Conservation (phyloP, 306 rosid species). For the Acacia confusa region DNA sequence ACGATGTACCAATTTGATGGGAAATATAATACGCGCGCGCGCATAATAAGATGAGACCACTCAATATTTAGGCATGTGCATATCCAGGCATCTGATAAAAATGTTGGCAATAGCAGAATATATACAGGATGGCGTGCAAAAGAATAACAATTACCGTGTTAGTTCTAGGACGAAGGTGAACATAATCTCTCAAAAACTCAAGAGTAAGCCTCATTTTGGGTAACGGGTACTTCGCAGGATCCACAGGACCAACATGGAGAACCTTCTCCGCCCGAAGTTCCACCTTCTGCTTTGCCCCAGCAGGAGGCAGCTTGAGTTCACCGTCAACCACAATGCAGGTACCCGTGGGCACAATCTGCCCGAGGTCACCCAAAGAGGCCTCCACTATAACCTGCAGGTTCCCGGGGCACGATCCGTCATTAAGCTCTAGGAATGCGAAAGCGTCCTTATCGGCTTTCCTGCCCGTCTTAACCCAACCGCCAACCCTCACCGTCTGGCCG, state of each 20-base stretch:
- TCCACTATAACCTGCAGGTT: conserved; percentile 87
- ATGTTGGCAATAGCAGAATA: neutral
- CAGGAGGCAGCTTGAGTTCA: conserved; percentile 72
- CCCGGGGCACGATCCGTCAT: conserved; percentile 82
- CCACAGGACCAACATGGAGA: conserved; percentile 80
- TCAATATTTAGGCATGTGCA: neutral
- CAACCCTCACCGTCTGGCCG: conserved; percentile 56
- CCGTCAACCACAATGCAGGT: conserved; percentile 81
- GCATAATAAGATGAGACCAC: neutral
- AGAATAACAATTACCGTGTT: conserved; percentile 56
- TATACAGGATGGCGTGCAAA: neutral
- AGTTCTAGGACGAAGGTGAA: conserved; percentile 89
- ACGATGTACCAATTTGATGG: neutral
- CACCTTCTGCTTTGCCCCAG: conserved; percentile 78
- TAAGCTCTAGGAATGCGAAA: conserved; percentile 83
- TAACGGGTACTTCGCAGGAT: conserved; percentile 83
- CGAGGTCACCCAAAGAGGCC: conserved; percentile 67
- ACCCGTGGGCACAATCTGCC: conserved; percentile 81
- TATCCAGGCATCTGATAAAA: neutral
- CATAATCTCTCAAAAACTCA: conserved; percentile 72
- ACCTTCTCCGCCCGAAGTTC: conserved; percentile 78
- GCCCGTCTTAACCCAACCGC: conserved; percentile 98
- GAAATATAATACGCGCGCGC: neutral
- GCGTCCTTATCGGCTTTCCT: conserved; percentile 95
- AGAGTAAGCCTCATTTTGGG: conserved; percentile 81